Evolutionary conservation across 1,284 basidiomycete species (phyloP), one percentile per base, ranked within the genome.

Genomic region (Boletus sp.): DNA sequence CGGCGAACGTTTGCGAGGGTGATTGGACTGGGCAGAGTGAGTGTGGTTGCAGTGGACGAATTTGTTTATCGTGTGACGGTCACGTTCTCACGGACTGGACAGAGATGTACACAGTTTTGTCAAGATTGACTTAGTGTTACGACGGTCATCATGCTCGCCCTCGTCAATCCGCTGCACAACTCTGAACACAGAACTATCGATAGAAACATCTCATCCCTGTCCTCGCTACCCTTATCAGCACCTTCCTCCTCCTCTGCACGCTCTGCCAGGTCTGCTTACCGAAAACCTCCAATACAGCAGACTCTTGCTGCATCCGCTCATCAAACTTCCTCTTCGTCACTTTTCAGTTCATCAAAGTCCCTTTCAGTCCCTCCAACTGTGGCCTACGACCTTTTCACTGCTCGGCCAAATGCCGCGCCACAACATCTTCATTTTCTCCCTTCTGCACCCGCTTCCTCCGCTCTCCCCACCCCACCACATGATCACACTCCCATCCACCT

Each of bases 71-170:
- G 36, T 13, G 44, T 61, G 57, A 58, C 57, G 0, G 55, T 60
- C 57, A 58, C 60, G 10, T 53, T 58, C 57, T 12, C 57, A 58
- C 57, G 56, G 25, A 8, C 26, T 8, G 8, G 16, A 22, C 14
- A 16, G 20, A 46, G 40, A 53, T 40, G 41, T 41, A 25, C 2
- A 42, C 19, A 10, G n/a, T 48, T 30, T 47, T 42, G 52, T 49
- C 33, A 8, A 51, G 52, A 60, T 60, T 46, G 35, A 29, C 16
- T 34, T 6, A 27, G 20, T 53, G 34, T 46, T 36, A 23, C 53
- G 41, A 46, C 53, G 13, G 22, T 48, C 57, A 54, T 53, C 51
- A 72, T 72, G 71, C 72, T 72, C 50, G 71, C 71, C 40, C 65
- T 72, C 43, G 71, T 72, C 46, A 64, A 69, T 56, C 69, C 70